Evolutionary conservation across 768 basidiomycete genomes (phyloP).

Genomic region (Lactarius indigo): DNA sequence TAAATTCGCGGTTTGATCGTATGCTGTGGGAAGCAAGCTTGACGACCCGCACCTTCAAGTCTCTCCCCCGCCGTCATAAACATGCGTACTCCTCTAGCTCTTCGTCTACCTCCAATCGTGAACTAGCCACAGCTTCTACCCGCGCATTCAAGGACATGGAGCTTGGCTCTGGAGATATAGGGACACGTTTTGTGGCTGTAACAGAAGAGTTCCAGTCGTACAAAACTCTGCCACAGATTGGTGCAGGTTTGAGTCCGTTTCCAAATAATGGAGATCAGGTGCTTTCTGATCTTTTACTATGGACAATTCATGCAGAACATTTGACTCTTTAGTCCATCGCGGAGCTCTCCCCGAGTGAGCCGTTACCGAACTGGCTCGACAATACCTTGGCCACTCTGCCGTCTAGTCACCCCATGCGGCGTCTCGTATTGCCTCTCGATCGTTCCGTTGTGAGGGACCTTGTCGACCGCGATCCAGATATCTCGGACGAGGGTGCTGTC

Average conservation of each 20-base stretch:
- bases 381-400: conserved; percentile 48
- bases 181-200: conserved; percentile 41
- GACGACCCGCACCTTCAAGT: conserved; percentile 28
- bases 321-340: not conserved
- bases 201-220: conserved; percentile 36
- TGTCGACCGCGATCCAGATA: not conserved
- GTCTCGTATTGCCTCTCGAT: conserved; percentile 31
- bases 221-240: not conserved
- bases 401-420: conserved; percentile 45
- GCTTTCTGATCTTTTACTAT: not conserved
- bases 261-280: conserved; percentile 8
- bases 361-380: conserved; percentile 56
- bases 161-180: conserved; percentile 33
- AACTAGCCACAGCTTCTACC: conserved; percentile 40
- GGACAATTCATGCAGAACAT: not conserved
- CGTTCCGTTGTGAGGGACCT: not conserved
- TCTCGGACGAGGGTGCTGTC: conserved; percentile 16
- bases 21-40: conserved; percentile 61
- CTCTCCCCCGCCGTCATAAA: conserved; percentile 27
- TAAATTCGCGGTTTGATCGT: conserved; percentile 60
- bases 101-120: conserved; percentile 42
- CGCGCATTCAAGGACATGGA: conserved; percentile 38
- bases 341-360: conserved; percentile 27
- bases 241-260: not conserved
- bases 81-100: conserved; percentile 42